Base-by-base conservation (phyloP, 768 basidiomycete genomes). In the Agrocybe pediades region DNA sequence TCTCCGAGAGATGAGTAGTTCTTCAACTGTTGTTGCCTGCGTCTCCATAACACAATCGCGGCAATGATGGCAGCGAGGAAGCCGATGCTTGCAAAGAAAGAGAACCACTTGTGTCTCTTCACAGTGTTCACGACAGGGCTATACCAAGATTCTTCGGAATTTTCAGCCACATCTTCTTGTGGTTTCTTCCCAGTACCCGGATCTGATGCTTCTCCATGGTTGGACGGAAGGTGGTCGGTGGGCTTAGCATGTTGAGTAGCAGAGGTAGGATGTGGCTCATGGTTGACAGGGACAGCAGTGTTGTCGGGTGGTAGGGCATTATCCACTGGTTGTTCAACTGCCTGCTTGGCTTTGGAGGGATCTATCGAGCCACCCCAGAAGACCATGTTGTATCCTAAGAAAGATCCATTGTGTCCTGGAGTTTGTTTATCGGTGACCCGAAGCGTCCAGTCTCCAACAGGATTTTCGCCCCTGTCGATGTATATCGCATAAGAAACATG, bases 281-380 rank as follows among this genome's bases (percentile, higher is more conserved):
- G 46, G n/a, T 70, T 59, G 19, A 72, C 67, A 21, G 81, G 71
- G 0, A 71, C 60, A 42, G 74, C 73, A 16, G 68, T 58, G 21
- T 53, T 48, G 26, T 79, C 74, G n/a, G 77, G 72, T 26, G 76
- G 79, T 27, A 85, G 65, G 33, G 75, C 67, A 48, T 76, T 72
- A 26, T 85, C 79, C 30, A 78, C 71, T 7, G 72, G 63, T 16
- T 84, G 82, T 17, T 88, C 75, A 33, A 79, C 74, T 61, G 84
- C 95, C 44, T 77, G 76, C 58, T 76, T 80, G 9, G 84, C 84
- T 59, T 83, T 80, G 4, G 78, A 64, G 1, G 91, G 72, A 66
- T 98, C 92, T 44, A 90, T 79, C 24, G 87, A 75, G 24, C 88
- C 84, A 16, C 96, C 96, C 92, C 93, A 99, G 33, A 99, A 79